Evolutionary conservation across 2,329 filamentous ascomycete species (phyloP).

Genomic region (Calonectria naviculata): DNA sequence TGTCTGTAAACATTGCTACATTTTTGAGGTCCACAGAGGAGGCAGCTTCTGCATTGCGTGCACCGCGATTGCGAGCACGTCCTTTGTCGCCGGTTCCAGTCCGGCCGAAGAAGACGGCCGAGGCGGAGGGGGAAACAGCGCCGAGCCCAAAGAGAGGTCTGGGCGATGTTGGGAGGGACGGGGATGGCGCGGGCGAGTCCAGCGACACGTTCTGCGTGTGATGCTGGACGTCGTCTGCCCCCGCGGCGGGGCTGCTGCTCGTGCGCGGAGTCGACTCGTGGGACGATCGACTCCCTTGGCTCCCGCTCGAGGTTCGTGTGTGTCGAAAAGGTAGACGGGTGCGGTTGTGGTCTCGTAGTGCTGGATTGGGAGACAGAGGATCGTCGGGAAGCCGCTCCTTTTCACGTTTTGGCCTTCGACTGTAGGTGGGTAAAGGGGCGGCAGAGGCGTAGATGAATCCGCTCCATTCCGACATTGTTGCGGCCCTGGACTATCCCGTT

Average conservation of each 20-base stretch:
- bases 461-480: conserved; percentile 46
- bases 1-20: conserved; percentile 49
- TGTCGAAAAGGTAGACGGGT: conserved; percentile 35
- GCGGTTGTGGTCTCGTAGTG: conserved; percentile 30
- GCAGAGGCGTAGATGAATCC: conserved; percentile 43
- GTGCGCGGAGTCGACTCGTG: conserved; percentile 42
- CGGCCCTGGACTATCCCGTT: conserved; percentile 39
- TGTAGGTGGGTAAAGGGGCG: conserved; percentile 44
- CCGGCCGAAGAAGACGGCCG: conserved; percentile 33
- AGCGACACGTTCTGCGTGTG: conserved; percentile 32
- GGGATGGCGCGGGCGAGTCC: conserved; percentile 35
- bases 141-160: conserved; percentile 28
- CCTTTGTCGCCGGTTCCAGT: conserved; percentile 30
- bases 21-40: conserved; percentile 46
- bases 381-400: conserved; percentile 40
- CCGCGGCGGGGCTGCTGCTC: conserved; percentile 43
- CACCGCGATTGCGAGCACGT: conserved; percentile 34
- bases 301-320: conserved; percentile 40
- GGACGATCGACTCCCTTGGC: conserved; percentile 41
- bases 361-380: conserved; percentile 31
- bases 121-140: conserved; percentile 25
- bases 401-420: conserved; percentile 38
- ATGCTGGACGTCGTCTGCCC: conserved; percentile 32
- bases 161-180: conserved; percentile 28
- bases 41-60: conserved; percentile 32